Conservation (phyloP, 176 grass and related monocot genomes). For the Themeda triandra region DNA sequence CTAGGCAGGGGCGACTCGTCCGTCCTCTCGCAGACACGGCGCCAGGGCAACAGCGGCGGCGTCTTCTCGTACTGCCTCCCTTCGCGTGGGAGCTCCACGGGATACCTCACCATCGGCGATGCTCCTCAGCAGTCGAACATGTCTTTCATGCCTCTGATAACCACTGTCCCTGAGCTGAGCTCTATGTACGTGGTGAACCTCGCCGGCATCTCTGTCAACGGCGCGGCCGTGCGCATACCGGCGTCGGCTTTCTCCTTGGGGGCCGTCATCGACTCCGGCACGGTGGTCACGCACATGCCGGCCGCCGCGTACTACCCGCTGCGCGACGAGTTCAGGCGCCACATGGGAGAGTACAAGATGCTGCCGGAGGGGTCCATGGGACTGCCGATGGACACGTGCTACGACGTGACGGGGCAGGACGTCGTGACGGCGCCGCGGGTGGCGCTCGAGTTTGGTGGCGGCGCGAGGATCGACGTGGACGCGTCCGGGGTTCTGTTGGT, state of each 20-base stretch:
- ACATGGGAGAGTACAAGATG: conserved; percentile 31
- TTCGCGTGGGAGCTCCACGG: not conserved
- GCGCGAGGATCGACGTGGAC: conserved; percentile 20
- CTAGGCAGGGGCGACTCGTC: conserved; percentile 33
- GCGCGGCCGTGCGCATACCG: not conserved
- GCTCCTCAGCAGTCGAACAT: not conserved
- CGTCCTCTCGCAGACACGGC: conserved; percentile 35
- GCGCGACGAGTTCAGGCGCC: conserved; percentile 9
- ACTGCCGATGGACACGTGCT: conserved; percentile 40
- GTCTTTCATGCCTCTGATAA: conserved; percentile 15
- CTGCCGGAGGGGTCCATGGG: not conserved
- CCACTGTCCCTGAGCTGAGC: not conserved
- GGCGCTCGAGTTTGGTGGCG: conserved; percentile 16
- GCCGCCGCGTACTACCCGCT: conserved; percentile 26
- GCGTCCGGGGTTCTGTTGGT: not conserved
- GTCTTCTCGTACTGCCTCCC: conserved; percentile 57
- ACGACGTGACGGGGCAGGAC: conserved; percentile 35
- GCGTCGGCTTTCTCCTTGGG: not conserved
- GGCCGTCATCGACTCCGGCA: conserved; percentile 45
- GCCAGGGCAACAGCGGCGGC: not conserved
- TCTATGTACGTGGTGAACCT: conserved; percentile 34
- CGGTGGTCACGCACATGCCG: conserved; percentile 38
- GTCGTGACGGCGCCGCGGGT: conserved; percentile 16
- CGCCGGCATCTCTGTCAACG: conserved; percentile 24
- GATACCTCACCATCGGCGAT: conserved; percentile 34